A percentile compares a stretch with the other conserved stretches of the same genome.
Evolutionary conservation across 192 early-diverging fungal species (phyloP).

Genomic region (Podila clonocystis): DNA sequence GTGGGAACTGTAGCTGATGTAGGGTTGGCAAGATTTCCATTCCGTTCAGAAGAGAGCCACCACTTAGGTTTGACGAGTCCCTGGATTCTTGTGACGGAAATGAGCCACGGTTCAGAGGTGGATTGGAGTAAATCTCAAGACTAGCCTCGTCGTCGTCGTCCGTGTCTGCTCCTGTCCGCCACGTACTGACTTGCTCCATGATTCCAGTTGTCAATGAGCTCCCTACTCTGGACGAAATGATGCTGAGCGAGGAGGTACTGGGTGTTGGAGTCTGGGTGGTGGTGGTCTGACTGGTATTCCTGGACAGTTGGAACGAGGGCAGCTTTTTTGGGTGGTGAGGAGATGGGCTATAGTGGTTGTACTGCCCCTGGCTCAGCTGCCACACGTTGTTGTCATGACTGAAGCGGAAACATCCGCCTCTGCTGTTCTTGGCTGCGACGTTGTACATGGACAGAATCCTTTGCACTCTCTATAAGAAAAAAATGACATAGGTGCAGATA

Average conservation of each 20-base stretch:
- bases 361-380: conserved; percentile 28
- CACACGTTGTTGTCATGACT: conserved; percentile 27
- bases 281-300: conserved; percentile 37
- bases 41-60: conserved; percentile 36
- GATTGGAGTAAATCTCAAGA: conserved; percentile 45
- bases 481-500: neutral
- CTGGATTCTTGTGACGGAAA: conserved; percentile 37
- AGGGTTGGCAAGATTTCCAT: conserved; percentile 47
- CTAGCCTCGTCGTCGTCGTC: conserved; percentile 50
- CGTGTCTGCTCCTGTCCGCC: conserved; percentile 42
- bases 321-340: conserved; percentile 25
- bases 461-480: conserved; percentile 33
- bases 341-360: neutral
- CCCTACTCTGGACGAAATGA: conserved; percentile 41
- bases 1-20: conserved; percentile 46
- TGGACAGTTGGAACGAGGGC: conserved; percentile 41
- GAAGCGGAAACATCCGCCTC: conserved; percentile 37
- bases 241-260: conserved; percentile 39
- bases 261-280: conserved; percentile 36
- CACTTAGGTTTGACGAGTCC: conserved; percentile 23
- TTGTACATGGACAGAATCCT: conserved; percentile 38
- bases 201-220: conserved; percentile 46
- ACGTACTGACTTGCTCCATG: conserved; percentile 52
- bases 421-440: conserved; percentile 20
- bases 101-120: conserved; percentile 21